Percentiles rank a stretch among this genome's conserved stretches.
These are phyloP conservation scores for Aspergillus ochraceus DNA, from an alignment of 2,329 filamentous ascomycete genomes.

Conservation along the genomic window DNA sequence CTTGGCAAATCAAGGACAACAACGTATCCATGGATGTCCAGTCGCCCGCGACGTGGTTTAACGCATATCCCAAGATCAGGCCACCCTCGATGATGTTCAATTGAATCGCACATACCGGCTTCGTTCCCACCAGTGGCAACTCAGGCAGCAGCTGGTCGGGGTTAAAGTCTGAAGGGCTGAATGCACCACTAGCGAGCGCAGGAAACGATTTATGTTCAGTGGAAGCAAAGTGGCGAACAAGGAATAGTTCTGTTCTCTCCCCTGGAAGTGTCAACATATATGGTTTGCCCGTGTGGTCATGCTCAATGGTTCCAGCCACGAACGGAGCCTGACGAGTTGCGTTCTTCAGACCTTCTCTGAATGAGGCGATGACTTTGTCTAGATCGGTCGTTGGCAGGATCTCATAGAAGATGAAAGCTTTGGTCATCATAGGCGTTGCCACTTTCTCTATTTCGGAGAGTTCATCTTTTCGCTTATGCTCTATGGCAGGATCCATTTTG, in stretches of 20 bases:
- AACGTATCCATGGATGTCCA: constrained; percentile 25
- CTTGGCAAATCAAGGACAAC: constrained; percentile 21
- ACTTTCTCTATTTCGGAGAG: constrained; percentile 25
- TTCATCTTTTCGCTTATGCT: constrained; percentile 11
- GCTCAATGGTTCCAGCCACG: constrained; percentile 19
- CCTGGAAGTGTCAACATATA: constrained; percentile 12
- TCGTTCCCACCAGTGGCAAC: not conserved
- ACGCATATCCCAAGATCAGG: constrained; percentile 17
- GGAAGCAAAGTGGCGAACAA: constrained; percentile 8
- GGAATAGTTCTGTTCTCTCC: constrained; percentile 7
- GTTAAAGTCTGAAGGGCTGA: constrained; percentile 15
- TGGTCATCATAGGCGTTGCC: constrained; percentile 20
- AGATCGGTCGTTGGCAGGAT: constrained; percentile 8
- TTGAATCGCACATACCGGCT: constrained; percentile 21
- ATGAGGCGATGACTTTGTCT: constrained; percentile 14
- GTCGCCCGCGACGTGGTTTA: constrained; percentile 24
- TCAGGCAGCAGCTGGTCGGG: constrained; percentile 12
- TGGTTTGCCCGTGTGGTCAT: constrained; percentile 15
- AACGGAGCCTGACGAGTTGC: constrained; percentile 19
- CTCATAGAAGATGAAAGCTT: constrained; percentile 21
- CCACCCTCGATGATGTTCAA: constrained; percentile 22
- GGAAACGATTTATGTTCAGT: constrained; percentile 15
- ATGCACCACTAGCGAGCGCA: constrained; percentile 8
- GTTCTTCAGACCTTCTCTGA: constrained; percentile 20
- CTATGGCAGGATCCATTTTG: not conserved